A percentile compares a stretch with the other conserved stretches of the same genome.
These are phyloP conservation scores for Periconia digitata DNA, from an alignment of 2,329 filamentous ascomycete genomes.

Conservation along the genomic window DNA sequence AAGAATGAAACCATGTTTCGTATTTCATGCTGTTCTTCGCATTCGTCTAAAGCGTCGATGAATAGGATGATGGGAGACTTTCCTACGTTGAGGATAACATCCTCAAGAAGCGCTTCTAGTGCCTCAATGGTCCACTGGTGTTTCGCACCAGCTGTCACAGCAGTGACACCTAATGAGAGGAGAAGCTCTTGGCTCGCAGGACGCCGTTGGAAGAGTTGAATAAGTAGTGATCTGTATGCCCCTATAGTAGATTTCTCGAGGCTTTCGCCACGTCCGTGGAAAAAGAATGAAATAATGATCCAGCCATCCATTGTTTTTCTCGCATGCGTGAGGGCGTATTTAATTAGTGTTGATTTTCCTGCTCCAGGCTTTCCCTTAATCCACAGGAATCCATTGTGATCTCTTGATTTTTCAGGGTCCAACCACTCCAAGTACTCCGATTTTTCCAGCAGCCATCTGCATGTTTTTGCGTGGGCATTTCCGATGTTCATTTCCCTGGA, in stretches of 20 bases:
- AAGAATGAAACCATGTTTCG: constrained; percentile 48
- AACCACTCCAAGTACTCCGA: constrained; percentile 42
- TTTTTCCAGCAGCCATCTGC: constrained; percentile 42
- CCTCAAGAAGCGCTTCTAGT: constrained; percentile 15
- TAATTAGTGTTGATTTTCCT: constrained; percentile 46
- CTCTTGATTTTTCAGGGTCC: constrained; percentile 19
- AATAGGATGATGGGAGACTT: constrained; percentile 15
- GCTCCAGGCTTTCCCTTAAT: constrained; percentile 40
- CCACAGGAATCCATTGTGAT: constrained; percentile 48
- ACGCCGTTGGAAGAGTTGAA: constrained; percentile 17
- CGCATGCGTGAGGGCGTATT: constrained; percentile 20
- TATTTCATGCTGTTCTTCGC: constrained; percentile 45
- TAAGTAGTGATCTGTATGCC: constrained; percentile 18
- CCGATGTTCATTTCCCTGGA: constrained; percentile 37
- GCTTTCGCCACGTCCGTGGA: constrained; percentile 15
- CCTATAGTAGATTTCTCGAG: constrained; percentile 16
- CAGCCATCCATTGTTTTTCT: constrained; percentile 4
- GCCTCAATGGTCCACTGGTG: constrained; percentile 8
- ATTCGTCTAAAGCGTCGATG: constrained; percentile 53
- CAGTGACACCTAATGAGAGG: constrained; percentile 4
- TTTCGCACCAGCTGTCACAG: background rate
- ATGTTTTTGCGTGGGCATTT: constrained; percentile 40
- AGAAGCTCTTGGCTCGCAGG: constrained; percentile 6
- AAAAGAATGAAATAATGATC: constrained; percentile 15
- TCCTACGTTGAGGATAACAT: constrained; percentile 8